Evolutionary conservation across 2,329 filamentous ascomycete species (phyloP), one percentile per base, ranked within the genome.

Genomic region (Drechslerella stenobrocha): DNA sequence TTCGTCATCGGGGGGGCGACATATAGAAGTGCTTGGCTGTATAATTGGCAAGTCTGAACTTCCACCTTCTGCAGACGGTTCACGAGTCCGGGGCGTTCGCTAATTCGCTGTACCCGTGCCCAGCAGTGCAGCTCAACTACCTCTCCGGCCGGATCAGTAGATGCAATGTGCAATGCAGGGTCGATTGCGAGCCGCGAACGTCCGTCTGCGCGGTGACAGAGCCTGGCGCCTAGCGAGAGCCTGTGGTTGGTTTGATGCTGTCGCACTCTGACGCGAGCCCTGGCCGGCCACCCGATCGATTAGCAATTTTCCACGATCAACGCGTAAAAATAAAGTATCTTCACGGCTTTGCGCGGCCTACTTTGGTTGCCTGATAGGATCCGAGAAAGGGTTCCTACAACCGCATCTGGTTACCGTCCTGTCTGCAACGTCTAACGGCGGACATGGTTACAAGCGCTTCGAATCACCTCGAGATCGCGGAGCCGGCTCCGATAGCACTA

Each of bases 401-500:
- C 32, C 26, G 13, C 18, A 20, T 30, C 18, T 28, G 13, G n/a
- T 28, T 52, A 26, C n/a, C 13, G n/a, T 30, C 24, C 32, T 60
- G 22, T 9, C 52, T 57, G 20, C 15, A 42, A 42, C 4, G 37
- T 42, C 37, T 42, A 20, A 18, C 37, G 22, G 37, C 37, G 15
- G 13, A 30, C 40, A 47, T 56, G 20, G 32, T 23, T 13, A 56
- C 44, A 35, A 46, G 52, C 52, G 57, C 57, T 44, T 53, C 57
- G 48, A 53, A 53, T 42, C 34, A 61, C 57, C 57, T 42, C 28
- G 48, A 26, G 48, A 44, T 53, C 37, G 40, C 57, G 57, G 57
- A 46, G 48, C 18, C 11, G 20, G 37, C 18, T 42, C n/a, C 18
- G 37, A 18, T 42, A 20, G 37, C 15, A 42, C 18, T 2, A 18